phyloP scores from a whole-genome alignment of 1,284 basidiomycete genomes.

The Bjerkandera adusta region DNA sequence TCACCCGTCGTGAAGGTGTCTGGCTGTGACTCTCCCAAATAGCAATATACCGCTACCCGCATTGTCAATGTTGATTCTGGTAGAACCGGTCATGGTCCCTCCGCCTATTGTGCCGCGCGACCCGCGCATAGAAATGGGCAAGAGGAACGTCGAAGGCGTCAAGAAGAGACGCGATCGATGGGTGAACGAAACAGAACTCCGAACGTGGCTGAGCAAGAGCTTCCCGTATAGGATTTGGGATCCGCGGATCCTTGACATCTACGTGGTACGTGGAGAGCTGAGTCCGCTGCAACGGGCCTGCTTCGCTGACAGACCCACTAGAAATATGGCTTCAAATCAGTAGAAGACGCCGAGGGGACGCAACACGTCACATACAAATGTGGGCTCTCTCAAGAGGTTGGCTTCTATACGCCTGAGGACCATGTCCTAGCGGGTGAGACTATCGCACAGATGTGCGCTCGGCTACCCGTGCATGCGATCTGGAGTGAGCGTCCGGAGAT shows the following conservation, averaged over 20 bases:
- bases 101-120: background rate
- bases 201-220: constrained; percentile 1
- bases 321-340: background rate
- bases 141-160: constrained; percentile 5
- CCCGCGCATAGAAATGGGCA: constrained; percentile 1
- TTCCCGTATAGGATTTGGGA: constrained; percentile 14
- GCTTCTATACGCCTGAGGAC: constrained; percentile 2
- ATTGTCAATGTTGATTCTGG: too few relatives aligned
- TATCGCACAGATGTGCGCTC: constrained; percentile 1
- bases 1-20: too few relatives aligned
- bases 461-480: constrained; percentile 6
- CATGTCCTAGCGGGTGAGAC: constrained; percentile 3
- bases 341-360: background rate
- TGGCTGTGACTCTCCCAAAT: too few relatives aligned
- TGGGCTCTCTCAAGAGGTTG: constrained; percentile 1
- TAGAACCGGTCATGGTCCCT: constrained; percentile 12
- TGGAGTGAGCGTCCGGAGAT: constrained; percentile 4
- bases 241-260: constrained; percentile 9
- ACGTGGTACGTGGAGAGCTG: constrained; percentile 1
- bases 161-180: background rate
- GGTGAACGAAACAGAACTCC: background rate
- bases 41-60: too few relatives aligned
- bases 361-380: constrained; percentile 2
- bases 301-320: background rate
- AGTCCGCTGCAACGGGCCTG: background rate